Conservation (phyloP, 148 eudicot genomes). For the Fagopyrum esculentum region DNA sequence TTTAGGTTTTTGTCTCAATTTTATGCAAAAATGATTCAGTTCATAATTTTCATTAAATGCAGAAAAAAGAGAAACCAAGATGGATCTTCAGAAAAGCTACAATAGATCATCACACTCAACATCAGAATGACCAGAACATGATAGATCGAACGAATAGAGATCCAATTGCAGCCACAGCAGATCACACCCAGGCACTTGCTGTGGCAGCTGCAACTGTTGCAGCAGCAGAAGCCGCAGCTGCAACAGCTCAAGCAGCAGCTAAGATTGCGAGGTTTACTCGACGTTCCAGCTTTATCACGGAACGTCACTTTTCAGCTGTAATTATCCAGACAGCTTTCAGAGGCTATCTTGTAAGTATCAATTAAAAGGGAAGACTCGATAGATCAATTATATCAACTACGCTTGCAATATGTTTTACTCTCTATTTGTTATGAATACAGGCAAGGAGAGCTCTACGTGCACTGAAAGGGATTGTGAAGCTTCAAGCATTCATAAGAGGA, state of each 20-base stretch:
- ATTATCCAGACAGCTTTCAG: conserved; percentile 51
- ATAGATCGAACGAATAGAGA: not conserved
- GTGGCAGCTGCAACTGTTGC: conserved; percentile 32
- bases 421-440: conserved; percentile 11
- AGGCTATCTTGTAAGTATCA: conserved; percentile 36
- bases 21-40: not conserved
- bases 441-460: conserved; percentile 52
- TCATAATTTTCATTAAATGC: not conserved
- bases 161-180: conserved; percentile 13
- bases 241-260: conserved; percentile 36
- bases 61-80: conserved; percentile 39
- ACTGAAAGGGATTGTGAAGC: conserved; percentile 42
- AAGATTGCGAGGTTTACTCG: conserved; percentile 26
- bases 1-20: not conserved
- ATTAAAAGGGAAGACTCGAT: not conserved
- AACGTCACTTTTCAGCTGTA: conserved; percentile 26
- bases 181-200: conserved; percentile 37
- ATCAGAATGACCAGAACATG: conserved; percentile 9
- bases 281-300: conserved; percentile 18
- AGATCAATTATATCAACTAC: too few relatives aligned
- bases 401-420: not conserved
- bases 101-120: conserved; percentile 10
- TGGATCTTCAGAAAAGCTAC: conserved; percentile 41
- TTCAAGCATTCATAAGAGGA: conserved; percentile 53
- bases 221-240: conserved; percentile 38